Evolutionary conservation across 345 rosid species (phyloP).

Genomic region (Heritiera fomes): DNA sequence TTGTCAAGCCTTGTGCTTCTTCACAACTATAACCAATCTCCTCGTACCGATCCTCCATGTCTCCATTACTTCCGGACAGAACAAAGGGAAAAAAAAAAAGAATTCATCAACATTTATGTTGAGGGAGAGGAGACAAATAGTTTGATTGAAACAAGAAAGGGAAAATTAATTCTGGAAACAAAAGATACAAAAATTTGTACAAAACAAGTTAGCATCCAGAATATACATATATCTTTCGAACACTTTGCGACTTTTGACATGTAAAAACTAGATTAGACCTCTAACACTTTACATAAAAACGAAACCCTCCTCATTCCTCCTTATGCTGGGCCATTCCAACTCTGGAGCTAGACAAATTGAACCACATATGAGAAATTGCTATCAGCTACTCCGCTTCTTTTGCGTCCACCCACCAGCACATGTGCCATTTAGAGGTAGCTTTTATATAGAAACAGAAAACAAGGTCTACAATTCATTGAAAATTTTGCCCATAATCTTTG

Average conservation of each 20-base stretch:
- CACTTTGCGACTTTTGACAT: not conserved
- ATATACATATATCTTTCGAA: not conserved
- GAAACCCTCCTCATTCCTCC: not conserved
- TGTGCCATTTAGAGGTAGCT: not conserved
- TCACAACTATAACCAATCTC: no score
- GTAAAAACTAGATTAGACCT: not conserved
- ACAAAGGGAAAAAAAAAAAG: not conserved
- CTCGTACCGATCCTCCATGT: no score
- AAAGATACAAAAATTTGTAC: constrained; percentile 7
- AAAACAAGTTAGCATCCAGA: constrained; percentile 10
- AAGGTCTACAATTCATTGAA: not conserved
- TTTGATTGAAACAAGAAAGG: not conserved
- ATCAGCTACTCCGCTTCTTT: constrained; percentile 3
- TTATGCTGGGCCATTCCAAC: not conserved
- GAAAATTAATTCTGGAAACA: not conserved
- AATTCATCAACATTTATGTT: not conserved
- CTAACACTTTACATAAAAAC: not conserved
- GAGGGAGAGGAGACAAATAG: not conserved
- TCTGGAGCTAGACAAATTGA: not conserved
- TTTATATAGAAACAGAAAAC: not conserved
- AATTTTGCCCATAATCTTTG: not conserved
- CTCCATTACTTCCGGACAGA: no score
- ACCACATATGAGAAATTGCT: not conserved
- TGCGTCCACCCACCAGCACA: not conserved
- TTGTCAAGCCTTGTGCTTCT: no score